phyloP scores from a whole-genome alignment of 1,284 basidiomycete genomes.

The Cryptococcus maquisensis region DNA sequence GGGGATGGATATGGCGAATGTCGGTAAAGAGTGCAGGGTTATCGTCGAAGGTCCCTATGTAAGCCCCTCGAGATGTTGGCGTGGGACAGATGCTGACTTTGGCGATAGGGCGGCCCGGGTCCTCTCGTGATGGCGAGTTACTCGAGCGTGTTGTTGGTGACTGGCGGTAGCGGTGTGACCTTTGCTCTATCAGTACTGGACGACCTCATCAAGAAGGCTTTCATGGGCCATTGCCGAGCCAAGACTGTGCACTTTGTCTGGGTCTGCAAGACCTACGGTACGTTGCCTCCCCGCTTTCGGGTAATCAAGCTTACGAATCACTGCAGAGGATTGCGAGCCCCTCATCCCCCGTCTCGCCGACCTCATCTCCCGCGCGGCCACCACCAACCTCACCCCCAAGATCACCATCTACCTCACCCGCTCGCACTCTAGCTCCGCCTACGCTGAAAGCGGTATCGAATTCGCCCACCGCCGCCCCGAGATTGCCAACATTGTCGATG shows the following conservation, averaged over 20 bases:
- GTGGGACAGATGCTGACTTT: neutral
- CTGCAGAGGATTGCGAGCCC: slow-evolving; percentile 1
- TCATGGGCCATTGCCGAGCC: slow-evolving; percentile 4
- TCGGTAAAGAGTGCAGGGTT: slow-evolving; percentile 5
- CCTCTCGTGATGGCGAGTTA: slow-evolving; percentile 5
- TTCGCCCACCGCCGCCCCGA: slow-evolving; percentile 5
- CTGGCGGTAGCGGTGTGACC: slow-evolving; percentile 9
- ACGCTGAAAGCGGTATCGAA: neutral
- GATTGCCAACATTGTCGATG: neutral
- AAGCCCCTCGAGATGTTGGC: neutral
- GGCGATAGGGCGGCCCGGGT: slow-evolving; percentile 6
- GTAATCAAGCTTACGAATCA: neutral
- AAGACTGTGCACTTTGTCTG: slow-evolving; percentile 6
- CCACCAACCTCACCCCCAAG: neutral
- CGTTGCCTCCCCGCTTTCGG: neutral
- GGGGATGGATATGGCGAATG: neutral
- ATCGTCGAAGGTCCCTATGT: slow-evolving; percentile 11
- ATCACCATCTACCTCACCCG: slow-evolving; percentile 9
- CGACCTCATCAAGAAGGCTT: slow-evolving; percentile 8
- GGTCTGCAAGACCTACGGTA: slow-evolving; percentile 8
- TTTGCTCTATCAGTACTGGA: slow-evolving; percentile 6
- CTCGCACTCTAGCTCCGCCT: neutral
- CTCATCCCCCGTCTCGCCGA: slow-evolving; percentile 1
- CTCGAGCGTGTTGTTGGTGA: slow-evolving; percentile 5
- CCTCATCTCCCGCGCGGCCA: slow-evolving; percentile 1